These are phyloP conservation scores for Crithidia bombi DNA, from an alignment of 208 protist species.

Conservation along the genomic window DNA sequence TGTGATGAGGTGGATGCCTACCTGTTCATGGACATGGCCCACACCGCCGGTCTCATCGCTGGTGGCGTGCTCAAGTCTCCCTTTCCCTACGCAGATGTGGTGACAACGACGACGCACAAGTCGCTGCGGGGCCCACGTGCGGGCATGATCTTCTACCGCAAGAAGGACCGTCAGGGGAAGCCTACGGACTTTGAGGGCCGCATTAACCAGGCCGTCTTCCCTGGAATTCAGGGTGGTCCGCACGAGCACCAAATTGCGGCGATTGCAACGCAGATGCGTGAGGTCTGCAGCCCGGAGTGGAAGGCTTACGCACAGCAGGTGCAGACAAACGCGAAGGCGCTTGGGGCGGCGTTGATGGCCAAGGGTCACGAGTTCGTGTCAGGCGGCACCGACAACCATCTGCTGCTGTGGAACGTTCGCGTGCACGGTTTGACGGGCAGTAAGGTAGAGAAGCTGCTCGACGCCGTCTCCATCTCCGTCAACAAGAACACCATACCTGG, in stretches of 20 bases:
- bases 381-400: constrained; percentile 98
- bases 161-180: constrained; percentile 74
- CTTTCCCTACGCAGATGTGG: constrained; percentile 98
- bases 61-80: constrained; percentile 83
- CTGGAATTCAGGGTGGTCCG: constrained; percentile 97
- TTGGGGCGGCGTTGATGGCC: constrained; percentile 83
- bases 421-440: constrained; percentile 93
- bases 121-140: constrained; percentile 98
- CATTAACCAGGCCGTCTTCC: constrained; percentile 99
- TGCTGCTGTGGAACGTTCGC: constrained; percentile 97
- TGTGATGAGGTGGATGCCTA: constrained; percentile 90
- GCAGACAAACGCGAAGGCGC: constrained; percentile 82
- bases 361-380: constrained; percentile 94
- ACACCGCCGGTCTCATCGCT: constrained; percentile 96
- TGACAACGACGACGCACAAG: constrained; percentile 99
- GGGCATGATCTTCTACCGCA: constrained; percentile 98
- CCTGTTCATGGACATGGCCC: constrained; percentile 99
- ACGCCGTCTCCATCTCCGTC: constrained; percentile 90
- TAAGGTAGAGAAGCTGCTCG: constrained; percentile 97
- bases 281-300: constrained; percentile 94
- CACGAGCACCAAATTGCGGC: constrained; percentile 98
- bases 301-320: constrained; percentile 94
- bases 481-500: constrained; percentile 99
- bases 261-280: constrained; percentile 95
- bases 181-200: constrained; percentile 89